phyloP scores from a whole-genome alignment of 2,329 filamentous ascomycete genomes.

The Microascus cirrosus region DNA sequence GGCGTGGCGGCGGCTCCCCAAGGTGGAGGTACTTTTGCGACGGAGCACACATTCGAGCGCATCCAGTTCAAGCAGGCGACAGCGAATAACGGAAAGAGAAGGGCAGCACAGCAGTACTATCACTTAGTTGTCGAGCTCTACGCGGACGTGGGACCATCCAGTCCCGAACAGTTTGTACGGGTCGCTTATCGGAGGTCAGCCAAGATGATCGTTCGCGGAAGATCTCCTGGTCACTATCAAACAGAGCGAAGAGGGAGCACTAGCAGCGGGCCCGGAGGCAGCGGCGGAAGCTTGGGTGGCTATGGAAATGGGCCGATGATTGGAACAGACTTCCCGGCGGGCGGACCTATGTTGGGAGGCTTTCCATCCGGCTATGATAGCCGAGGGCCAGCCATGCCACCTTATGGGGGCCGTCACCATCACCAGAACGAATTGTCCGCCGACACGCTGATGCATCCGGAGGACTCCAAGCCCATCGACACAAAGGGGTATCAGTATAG shows the following conservation, averaged over 20 bases:
- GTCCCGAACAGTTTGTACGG: constrained; percentile 49
- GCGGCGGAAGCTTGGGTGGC: constrained; percentile 48
- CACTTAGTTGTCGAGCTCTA: constrained; percentile 81
- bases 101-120: constrained; percentile 87
- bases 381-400: constrained; percentile 17
- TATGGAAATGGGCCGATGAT: constrained; percentile 27
- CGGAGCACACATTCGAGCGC: constrained; percentile 64
- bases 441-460: constrained; percentile 38
- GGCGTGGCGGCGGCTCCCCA: constrained; percentile 11
- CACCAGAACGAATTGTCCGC: constrained; percentile 33
- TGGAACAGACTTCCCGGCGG: constrained; percentile 23
- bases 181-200: constrained; percentile 63
- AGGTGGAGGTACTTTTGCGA: constrained; percentile 27
- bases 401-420: constrained; percentile 32
- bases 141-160: constrained; percentile 49
- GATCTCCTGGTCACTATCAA: constrained; percentile 73
- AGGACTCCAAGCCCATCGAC: constrained; percentile 38
- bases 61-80: constrained; percentile 94
- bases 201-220: constrained; percentile 77
- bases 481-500: constrained; percentile 46
- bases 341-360: constrained; percentile 25
- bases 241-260: constrained; percentile 57
- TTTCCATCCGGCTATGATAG: constrained; percentile 27
- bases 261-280: constrained; percentile 56
- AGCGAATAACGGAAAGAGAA: constrained; percentile 83